Base-by-base conservation (phyloP, 352 stramenopile species). In the Phytophthora litchii region DNA sequence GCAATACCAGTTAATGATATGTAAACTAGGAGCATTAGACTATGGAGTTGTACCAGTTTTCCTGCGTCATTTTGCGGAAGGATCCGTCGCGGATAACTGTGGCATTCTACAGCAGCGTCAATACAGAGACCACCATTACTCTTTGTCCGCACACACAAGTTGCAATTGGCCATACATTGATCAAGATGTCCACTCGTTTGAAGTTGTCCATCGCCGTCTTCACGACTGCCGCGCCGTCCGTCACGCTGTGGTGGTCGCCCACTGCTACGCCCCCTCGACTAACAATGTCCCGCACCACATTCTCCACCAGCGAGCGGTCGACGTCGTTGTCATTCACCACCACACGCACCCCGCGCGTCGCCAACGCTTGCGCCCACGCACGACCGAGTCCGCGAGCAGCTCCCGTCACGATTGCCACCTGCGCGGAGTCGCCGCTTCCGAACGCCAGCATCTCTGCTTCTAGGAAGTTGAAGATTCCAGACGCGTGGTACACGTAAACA, bases 1-100 rank as follows among this genome's bases (percentile, higher is more conserved):
- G n/a, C 38, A 63, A 19, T 20, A 54, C 9, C 27, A 48, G 21
- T 36, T 4, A 60, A 31, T 36, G 23, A 0, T 13, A 4, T 37
- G 8, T 32, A 34, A 27, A 27, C 3, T 27, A 27, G 23, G 5
- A 27, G 23, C 23, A 27, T 5, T 27, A 27, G 23, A 27, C 40
- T 20, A 10, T 36, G 3, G 19, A 41, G 3, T 13, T 45, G n/a
- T 69, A 87, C 81, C 82, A 91, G 36, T 73, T 69, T 21, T 84
- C 64, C 12, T 67, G 23, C 29, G 67, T 89, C 78, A 91, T 91
- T 46, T 89, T 89, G 52, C 78, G 77, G 62, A 91, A 91, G 14
- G 82, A 88, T 20, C 78, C 79, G 46, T 91, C 82, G 16, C 78
- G 79, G 50, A 91, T 88, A 6, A 89, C 67, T 31, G 79, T 88